Evolutionary conservation across 1,284 basidiomycete genomes (phyloP).

Genomic region (Ustilago lituana): DNA sequence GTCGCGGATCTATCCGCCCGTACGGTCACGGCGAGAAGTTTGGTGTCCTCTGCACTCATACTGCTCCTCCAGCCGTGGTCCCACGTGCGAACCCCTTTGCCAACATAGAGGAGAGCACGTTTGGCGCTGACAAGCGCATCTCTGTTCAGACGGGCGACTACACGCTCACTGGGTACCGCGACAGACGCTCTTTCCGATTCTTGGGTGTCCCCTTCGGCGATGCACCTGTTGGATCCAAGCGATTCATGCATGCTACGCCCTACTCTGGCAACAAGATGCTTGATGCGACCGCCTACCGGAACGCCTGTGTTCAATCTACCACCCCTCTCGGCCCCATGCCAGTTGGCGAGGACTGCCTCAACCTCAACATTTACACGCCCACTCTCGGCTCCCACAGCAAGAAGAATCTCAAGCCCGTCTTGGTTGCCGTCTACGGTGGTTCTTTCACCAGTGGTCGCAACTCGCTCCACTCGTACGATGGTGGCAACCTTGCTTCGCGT

Average conservation of each 20-base stretch:
- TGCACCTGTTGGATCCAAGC: constrained; percentile 29
- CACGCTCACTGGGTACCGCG: constrained; percentile 35
- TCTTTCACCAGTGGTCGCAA: constrained; percentile 69
- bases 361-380: constrained; percentile 73
- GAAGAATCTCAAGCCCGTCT: constrained; percentile 71
- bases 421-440: constrained; percentile 70
- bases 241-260: constrained; percentile 38
- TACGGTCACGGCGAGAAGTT: constrained; percentile 27
- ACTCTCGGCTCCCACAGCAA: constrained; percentile 46
- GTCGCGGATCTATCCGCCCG: constrained; percentile 11
- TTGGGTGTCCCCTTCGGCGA: constrained; percentile 42
- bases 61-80: constrained; percentile 13
- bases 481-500: constrained; percentile 69
- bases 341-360: constrained; percentile 70
- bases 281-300: constrained; percentile 39
- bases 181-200: constrained; percentile 40
- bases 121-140: constrained; percentile 20
- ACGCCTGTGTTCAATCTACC: constrained; percentile 30
- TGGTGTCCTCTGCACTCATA: constrained; percentile 42
- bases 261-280: constrained; percentile 35
- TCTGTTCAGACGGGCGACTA: constrained; percentile 27
- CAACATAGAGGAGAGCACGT: not conserved
- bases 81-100: constrained; percentile 20
- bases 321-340: constrained; percentile 20
- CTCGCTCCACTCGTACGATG: constrained; percentile 69